Evolutionary conservation across 768 basidiomycete genomes (phyloP), one percentile per base, ranked within the genome.

Genomic region (Boletus tylopilopsis): DNA sequence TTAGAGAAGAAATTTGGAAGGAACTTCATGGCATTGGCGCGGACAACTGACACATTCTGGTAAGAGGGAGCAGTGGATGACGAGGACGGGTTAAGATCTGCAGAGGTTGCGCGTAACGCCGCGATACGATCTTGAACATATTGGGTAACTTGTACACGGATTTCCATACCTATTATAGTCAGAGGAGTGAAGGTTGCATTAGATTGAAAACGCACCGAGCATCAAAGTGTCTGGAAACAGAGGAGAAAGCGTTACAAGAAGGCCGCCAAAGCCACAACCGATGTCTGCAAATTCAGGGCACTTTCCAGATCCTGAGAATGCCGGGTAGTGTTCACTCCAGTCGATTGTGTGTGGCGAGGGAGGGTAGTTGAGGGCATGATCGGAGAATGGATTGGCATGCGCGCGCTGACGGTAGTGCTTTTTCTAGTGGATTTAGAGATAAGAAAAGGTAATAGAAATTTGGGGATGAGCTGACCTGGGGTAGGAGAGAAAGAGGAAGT

Each of bases 21-120:
- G 68, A 98, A 97, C 72, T 98, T 98, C 94, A 97, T 97, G 40
- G 93, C 88, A 66, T 99, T 99, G 13, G 90, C 94, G 42, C 96
- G 85, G 55, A 96, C 87, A 55, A 97, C 82, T 30, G 92, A 93
- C 47, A 96, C 81, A 67, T 98, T 98, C 58, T 90, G 82, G 68
- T 84, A 93, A 36, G 80, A 77, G 1, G 73, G 63, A 9, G 60
- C 34, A 9, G 66, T 59, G 25, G 66, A 46, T 36, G 61, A 47
- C 48, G 52, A 6, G 68, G 54, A 46, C 24, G 51, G 43, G 16
- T 27, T 18, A 16, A 56, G 27, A 24, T 7, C 43, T 10, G 67
- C 67, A 41, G 78, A 69, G 36, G 80, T 79, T 40, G 87, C 73
- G n/a, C 96, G 87, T 34, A 94, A 78, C n/a, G 95, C 96, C 30